These are phyloP conservation scores for Epichloe gansuensis DNA, from an alignment of 2,329 filamentous ascomycete species.

Conservation along the genomic window DNA sequence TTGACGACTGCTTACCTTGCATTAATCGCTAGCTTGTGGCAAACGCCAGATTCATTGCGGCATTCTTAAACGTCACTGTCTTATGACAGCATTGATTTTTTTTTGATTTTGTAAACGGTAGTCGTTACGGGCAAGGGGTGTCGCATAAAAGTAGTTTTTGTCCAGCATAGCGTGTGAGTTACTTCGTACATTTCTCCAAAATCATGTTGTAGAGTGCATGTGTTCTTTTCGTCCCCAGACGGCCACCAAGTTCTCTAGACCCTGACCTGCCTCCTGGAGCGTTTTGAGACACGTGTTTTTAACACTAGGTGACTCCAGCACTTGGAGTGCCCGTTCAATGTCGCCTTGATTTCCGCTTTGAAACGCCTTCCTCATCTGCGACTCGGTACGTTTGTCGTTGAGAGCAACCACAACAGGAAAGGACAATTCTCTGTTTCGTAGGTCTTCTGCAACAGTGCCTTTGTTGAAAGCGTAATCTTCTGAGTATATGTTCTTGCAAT, in stretches of 20 bases:
- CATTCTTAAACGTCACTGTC: too few species aligned
- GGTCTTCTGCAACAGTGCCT: constrained; percentile 8
- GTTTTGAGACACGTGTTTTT: constrained; percentile 6
- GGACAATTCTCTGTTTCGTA: constrained; percentile 9
- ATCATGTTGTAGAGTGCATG: background rate
- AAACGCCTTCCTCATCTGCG: constrained; percentile 4
- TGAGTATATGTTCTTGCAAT: constrained; percentile 11
- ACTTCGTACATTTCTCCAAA: background rate
- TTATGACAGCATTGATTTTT: too few species aligned
- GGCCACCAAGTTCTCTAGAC: constrained; percentile 6
- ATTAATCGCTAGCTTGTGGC: too few species aligned
- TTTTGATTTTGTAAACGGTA: background rate
- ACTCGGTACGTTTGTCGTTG: background rate
- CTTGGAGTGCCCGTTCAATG: constrained; percentile 5
- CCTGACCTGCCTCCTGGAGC: constrained; percentile 6
- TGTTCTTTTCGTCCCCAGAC: constrained; percentile 9
- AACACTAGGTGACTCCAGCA: constrained; percentile 4
- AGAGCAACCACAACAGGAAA: constrained; percentile 9
- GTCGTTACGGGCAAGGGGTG: background rate
- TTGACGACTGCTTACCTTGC: too few species aligned
- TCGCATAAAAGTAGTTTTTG: background rate
- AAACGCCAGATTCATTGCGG: too few species aligned
- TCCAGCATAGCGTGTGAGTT: background rate
- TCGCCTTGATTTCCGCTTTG: constrained; percentile 1
- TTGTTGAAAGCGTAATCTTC: constrained; percentile 8